Evolutionary conservation across 192 early-diverging fungal genomes (phyloP), one percentile per base, ranked within the genome.

Genomic region (Podila clonocystis): DNA sequence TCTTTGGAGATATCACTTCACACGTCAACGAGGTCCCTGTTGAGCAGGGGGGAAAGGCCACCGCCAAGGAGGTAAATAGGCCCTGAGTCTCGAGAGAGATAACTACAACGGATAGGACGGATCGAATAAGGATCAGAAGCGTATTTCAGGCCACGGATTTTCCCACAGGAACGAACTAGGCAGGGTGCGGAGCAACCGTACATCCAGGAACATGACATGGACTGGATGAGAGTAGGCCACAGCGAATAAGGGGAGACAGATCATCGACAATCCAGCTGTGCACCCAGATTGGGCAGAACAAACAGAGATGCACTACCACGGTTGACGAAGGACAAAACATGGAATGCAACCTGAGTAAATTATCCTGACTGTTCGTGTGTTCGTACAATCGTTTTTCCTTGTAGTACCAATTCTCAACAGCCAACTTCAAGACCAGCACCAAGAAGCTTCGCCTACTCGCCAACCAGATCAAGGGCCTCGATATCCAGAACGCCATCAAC

Each of bases 361-460:
- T 2, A 19, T 20, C 34, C 20, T 29, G 29, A 65, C 24, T n/a
- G 28, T 30, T 49, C 48, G 26, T 48, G 12, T 19, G 24, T 63
- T 13, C n/a, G 33, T 3, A 33, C 41, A 28, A 61, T 50, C 11
- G 31, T 72, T 49, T 24, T 38, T 30, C 50, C 57, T 58, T 31
- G 22, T 75, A 90, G 87, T 87, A 90, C 66, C 68, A 70, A 62
- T 90, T 84, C 74, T 85, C 86, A 38, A 91, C 92, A 9, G 85
- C 80, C 52, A 91, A 92, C 70, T 95, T 94, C 82, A 91, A 85
- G 63, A 88, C 87, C 1, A 90, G 91, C 45, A 90, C 91, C n/a
- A 88, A 88, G 31, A 93, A 93, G 64, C 86, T 95, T 13, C 89
- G 90, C 28, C 85, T 93, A 63, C 73, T 95, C 22, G 92, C 89